Conservation (phyloP, 768 basidiomycete genomes). For the Coprinopsis sp. region DNA sequence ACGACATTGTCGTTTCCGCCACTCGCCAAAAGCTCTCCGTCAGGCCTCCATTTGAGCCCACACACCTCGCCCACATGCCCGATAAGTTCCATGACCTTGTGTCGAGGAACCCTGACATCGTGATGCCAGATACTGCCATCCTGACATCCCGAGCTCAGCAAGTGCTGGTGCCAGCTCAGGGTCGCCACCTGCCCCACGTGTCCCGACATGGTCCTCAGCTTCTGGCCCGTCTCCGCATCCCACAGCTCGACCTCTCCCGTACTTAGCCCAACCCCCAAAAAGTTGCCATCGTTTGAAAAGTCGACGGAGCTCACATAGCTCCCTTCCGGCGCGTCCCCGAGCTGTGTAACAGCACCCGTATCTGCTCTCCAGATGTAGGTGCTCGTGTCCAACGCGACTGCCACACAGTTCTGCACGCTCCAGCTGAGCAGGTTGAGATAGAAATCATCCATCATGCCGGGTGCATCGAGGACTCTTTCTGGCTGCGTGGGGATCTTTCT, state of each 20-base stretch:
- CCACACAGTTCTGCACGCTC: constrained; percentile 82
- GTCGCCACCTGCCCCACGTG: constrained; percentile 81
- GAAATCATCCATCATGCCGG: constrained; percentile 91
- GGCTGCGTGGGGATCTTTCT: constrained; percentile 84
- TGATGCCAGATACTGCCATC: constrained; percentile 97
- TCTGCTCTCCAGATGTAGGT: constrained; percentile 96
- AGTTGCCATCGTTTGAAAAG: constrained; percentile 76
- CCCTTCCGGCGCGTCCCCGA: constrained; percentile 72
- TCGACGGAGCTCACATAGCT: constrained; percentile 73
- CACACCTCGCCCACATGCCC: constrained; percentile 94
- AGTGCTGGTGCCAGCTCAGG: constrained; percentile 83
- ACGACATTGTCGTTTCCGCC: constrained; percentile 98
- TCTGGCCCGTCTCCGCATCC: constrained; percentile 77
- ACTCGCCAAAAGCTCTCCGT: constrained; percentile 87
- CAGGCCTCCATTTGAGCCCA: constrained; percentile 82
- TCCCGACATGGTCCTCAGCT: constrained; percentile 87
- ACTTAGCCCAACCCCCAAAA: constrained; percentile 77
- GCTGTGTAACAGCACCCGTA: constrained; percentile 73
- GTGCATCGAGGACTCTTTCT: constrained; percentile 93
- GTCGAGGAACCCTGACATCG: constrained; percentile 82
- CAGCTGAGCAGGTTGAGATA: constrained; percentile 93
- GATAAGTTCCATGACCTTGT: constrained; percentile 85
- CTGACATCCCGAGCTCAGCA: constrained; percentile 83
- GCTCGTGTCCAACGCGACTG: constrained; percentile 80
- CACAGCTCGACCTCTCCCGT: constrained; percentile 91